Evolutionary conservation across 306 rosid genomes (phyloP).

Genomic region (Styphnolobium japonicum): DNA sequence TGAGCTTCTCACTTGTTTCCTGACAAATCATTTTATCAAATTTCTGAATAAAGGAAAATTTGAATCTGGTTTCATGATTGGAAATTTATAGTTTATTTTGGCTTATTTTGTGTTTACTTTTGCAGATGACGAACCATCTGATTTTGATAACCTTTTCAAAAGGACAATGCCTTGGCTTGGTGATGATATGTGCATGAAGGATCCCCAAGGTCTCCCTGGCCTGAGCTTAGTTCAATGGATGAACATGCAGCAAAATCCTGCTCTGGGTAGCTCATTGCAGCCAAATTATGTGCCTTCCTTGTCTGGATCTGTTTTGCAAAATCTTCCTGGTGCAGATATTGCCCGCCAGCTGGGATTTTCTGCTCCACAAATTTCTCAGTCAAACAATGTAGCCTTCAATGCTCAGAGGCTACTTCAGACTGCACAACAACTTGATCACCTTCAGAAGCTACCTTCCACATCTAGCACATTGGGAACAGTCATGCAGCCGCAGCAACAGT

Average conservation of each 20-base stretch:
- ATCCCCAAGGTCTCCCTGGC: slow-evolving; percentile 75
- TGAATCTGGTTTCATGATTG: background rate
- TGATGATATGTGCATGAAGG: slow-evolving; percentile 79
- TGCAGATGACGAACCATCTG: slow-evolving; percentile 75
- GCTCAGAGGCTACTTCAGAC: slow-evolving; percentile 68
- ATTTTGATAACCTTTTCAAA: slow-evolving; percentile 66
- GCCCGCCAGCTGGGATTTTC: slow-evolving; percentile 71
- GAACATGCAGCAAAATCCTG: slow-evolving; percentile 88
- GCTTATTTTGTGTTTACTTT: slow-evolving; percentile 3
- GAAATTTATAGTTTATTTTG: background rate
- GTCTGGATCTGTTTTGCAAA: slow-evolving; percentile 64
- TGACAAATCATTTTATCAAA: background rate
- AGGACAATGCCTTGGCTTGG: slow-evolving; percentile 91
- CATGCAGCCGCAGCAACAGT: slow-evolving; percentile 59
- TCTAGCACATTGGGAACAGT: slow-evolving; percentile 52
- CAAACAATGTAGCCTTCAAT: slow-evolving; percentile 57
- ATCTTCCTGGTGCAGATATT: slow-evolving; percentile 67
- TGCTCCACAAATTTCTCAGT: slow-evolving; percentile 58
- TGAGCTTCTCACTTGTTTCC: slow-evolving; percentile 1
- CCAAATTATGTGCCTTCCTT: slow-evolving; percentile 62
- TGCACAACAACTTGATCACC: slow-evolving; percentile 75
- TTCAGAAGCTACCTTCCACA: slow-evolving; percentile 51
- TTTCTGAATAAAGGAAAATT: background rate
- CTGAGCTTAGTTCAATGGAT: slow-evolving; percentile 97
- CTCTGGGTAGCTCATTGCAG: slow-evolving; percentile 63